A percentile compares a stretch with the other conserved stretches of the same genome.
Evolutionary conservation across 495 filamentous ascomycete genomes (phyloP).

Genomic region (Xylaria palmicola): DNA sequence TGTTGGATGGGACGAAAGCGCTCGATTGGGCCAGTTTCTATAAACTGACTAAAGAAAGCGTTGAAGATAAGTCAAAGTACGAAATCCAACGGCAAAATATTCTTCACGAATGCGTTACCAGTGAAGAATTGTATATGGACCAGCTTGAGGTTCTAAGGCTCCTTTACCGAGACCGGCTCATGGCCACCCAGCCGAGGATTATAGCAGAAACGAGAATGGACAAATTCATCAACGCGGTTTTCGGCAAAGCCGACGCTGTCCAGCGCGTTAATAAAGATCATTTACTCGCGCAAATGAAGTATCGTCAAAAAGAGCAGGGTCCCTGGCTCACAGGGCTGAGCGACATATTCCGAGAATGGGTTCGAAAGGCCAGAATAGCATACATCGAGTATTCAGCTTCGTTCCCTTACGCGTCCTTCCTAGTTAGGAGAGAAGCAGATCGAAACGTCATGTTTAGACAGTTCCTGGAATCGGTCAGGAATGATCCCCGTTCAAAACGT

Average conservation of each 20-base stretch:
- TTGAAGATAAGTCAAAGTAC: constrained; percentile 69
- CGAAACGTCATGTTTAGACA: constrained; percentile 82
- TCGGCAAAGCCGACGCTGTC: constrained; percentile 85
- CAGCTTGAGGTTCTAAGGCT: constrained; percentile 79
- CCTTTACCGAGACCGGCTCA: constrained; percentile 83
- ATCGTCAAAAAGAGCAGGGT: constrained; percentile 94
- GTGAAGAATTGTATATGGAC: constrained; percentile 86
- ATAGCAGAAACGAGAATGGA: constrained; percentile 70
- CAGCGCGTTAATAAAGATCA: constrained; percentile 91
- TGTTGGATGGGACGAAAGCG: constrained; percentile 64
- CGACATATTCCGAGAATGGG: constrained; percentile 98
- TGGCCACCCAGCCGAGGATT: constrained; percentile 71
- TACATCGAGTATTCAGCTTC: constrained; percentile 92
- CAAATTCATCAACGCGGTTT: constrained; percentile 80
- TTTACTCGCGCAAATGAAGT: constrained; percentile 93
- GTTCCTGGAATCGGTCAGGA: constrained; percentile 76
- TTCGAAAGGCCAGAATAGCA: constrained; percentile 82
- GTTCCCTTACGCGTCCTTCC: constrained; percentile 79
- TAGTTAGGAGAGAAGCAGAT: constrained; percentile 80
- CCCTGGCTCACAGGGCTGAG: constrained; percentile 93
- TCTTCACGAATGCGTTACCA: constrained; percentile 92
- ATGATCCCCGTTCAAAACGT: constrained; percentile 78
- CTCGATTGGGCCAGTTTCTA: constrained; percentile 94
- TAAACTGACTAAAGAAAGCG: constrained; percentile 73
- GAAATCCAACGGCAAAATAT: constrained; percentile 93